Evolutionary conservation across 371 early-diverging fungal species (phyloP).

Genomic region (Rhizopus arrhizus): DNA sequence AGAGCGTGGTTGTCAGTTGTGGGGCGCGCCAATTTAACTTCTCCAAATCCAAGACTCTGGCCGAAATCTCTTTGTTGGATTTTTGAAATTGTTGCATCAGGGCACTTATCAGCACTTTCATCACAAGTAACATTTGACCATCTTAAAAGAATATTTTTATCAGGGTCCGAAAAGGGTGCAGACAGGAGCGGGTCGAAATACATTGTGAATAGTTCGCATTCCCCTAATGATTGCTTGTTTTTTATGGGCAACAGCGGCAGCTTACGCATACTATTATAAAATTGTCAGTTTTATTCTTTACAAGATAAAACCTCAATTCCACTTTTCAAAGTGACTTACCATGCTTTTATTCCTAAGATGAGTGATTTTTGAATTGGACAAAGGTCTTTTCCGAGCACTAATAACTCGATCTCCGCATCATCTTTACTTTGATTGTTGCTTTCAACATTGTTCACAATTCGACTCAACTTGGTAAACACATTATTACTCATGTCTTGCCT

Average conservation of each 20-base stretch:
- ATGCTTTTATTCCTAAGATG: constrained; percentile 13
- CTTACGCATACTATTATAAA: constrained; percentile 14
- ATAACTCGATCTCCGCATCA: constrained; percentile 21
- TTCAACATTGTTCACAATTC: constrained; percentile 19
- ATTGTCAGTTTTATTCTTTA: constrained; percentile 4
- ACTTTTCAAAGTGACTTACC: constrained; percentile 13
- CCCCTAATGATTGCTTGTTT: constrained; percentile 16
- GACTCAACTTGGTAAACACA: constrained; percentile 16
- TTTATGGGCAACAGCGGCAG: constrained; percentile 23
- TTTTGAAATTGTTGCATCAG: constrained; percentile 24
- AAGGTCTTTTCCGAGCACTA: constrained; percentile 14
- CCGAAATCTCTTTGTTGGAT: constrained; percentile 20
- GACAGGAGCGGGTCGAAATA: constrained; percentile 3
- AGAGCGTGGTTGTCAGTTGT: constrained; percentile 22
- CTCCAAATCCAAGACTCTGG: constrained; percentile 19
- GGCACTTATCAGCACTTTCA: constrained; percentile 22
- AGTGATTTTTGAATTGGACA: constrained; percentile 13
- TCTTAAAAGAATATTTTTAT: constrained; percentile 2
- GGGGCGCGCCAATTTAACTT: constrained; percentile 22
- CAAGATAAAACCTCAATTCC: constrained; percentile 10
- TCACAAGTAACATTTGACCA: constrained; percentile 10
- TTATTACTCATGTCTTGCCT: constrained; percentile 19
- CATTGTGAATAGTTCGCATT: constrained; percentile 21
- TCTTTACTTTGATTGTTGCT: constrained; percentile 15
- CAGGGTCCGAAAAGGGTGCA: constrained; percentile 3